A percentile compares a stretch with the other conserved stretches of the same genome.
These are phyloP conservation scores for Trichoderma asperelloides DNA, from an alignment of 495 filamentous ascomycete species.

Conservation along the genomic window DNA sequence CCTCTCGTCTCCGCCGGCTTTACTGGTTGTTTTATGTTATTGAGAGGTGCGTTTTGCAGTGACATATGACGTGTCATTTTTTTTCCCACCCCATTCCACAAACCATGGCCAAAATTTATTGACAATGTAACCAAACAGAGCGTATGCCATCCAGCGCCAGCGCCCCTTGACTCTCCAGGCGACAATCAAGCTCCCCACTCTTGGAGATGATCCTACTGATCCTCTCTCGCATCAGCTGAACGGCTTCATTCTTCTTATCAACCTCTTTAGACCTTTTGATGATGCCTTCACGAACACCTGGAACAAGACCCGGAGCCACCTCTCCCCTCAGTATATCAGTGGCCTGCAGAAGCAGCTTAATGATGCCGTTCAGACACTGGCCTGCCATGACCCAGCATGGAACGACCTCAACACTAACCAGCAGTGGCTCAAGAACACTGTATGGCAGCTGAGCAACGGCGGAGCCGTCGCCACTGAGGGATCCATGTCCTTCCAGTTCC, in stretches of 20 bases:
- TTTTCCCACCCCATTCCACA: too few relatives aligned
- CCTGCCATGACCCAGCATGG: conserved; percentile 59
- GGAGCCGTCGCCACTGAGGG: conserved; percentile 39
- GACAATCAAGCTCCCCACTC: conserved; percentile 55
- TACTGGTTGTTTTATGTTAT: conserved; percentile 67
- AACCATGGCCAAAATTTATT: too few relatives aligned
- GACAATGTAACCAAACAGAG: conserved; percentile 19
- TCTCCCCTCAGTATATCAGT: conserved; percentile 48
- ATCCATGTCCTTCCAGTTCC: conserved; percentile 58
- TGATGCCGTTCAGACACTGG: conserved; percentile 51
- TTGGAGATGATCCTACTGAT: conserved; percentile 54
- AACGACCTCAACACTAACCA: conserved; percentile 64
- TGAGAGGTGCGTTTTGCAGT: conserved; percentile 45
- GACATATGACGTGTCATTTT: not conserved
- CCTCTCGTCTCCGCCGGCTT: conserved; percentile 46
- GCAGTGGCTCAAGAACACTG: conserved; percentile 75
- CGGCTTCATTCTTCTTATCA: conserved; percentile 56
- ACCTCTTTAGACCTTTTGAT: conserved; percentile 65
- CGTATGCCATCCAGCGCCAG: conserved; percentile 71
- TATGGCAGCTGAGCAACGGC: conserved; percentile 59
- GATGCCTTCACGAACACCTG: conserved; percentile 59
- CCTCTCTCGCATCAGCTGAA: conserved; percentile 40
- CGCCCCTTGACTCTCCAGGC: conserved; percentile 50
- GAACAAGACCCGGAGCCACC: conserved; percentile 58
- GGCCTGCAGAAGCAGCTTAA: conserved; percentile 57